Base-by-base conservation (phyloP, 129 eudicot species). In the Sambucus nigra region DNA sequence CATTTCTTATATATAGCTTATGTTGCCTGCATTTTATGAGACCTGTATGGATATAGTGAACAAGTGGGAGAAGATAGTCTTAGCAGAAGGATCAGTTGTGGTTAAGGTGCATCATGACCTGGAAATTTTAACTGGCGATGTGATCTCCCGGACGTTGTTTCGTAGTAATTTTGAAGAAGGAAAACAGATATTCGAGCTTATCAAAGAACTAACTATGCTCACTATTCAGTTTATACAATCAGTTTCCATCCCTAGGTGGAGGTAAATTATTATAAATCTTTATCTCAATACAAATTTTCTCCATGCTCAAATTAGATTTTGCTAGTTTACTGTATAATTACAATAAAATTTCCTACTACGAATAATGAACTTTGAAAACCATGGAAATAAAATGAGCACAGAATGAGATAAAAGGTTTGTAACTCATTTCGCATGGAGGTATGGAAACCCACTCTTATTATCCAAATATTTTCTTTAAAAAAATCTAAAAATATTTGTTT, bases 201-300 rank as follows among this genome's bases (percentile, higher is more conserved):
- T 29, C 14, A 22, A 33, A 10, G 60, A 54, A 31, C 45, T 54
- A 29, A 31, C 26, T 11, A 26, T 17, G 7, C 41, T 54, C 21
- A 17, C 25, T 31, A 19, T 54, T 18, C 44, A 54, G 7, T 44
- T 40, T 18, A 5, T 54, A 8, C 60, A 54, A 16, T 46, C 65
- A 0, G 12, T 60, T 15, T 60, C 45, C 40, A 60, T 60, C 53
- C 65, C 65, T 21, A 55, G 65, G 26, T 46, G 28, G 42, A 60
- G 25, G 65, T 46, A 33, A 13, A 1, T 42, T 16, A n/a, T n/a
- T n/a, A n/a, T n/a, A n/a, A n/a, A n/a, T n/a, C n/a, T n/a, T n/a
- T n/a, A n/a, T n/a, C n/a, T n/a, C n/a, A n/a, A n/a, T n/a, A n/a
- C n/a, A n/a, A n/a, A n/a, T n/a, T n/a, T n/a, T n/a, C n/a, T n/a